Base-by-base conservation (phyloP, 2,329 filamentous ascomycete species). In the Chaetomium globosum region DNA sequence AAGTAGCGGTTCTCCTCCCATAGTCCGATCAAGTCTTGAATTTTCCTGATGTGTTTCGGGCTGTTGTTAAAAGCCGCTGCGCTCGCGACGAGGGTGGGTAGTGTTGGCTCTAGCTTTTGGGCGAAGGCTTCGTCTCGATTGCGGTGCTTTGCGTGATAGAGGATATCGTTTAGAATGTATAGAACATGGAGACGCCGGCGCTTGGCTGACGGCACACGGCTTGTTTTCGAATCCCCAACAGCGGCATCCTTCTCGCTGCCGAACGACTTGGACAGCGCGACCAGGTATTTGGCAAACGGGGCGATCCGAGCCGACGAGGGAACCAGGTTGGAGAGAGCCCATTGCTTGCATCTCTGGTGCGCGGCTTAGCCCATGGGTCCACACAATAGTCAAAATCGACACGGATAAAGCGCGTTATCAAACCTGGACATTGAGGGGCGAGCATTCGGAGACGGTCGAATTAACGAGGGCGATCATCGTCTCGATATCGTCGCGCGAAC, bases 361-460 rank as follows among this genome's bases (percentile, higher is more conserved):
- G 75, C 71, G 74, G 68, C 76, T 77, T 80, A 78, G 78, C 75
- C 59, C 68, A 71, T 71, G 71, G 69, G 60, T 69, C 60, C 69
- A 70, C 65, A 66, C 61, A 67, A 55, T 23, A 60, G 63, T 30
- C 43, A 53, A 64, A 61, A 61, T 64, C 58, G 63, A 64, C 62
- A 69, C 70, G 62, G 71, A 71, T 72, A 62, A 71, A 68, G 66
- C 78, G 77, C 77, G 67, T 70, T 70, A 75, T 82, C 89, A 92
- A 91, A 95, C 91, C 91, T 95, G 91, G 83, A 95, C 89, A 82
- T 94, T 93, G 82, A 82, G 80, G 74, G 87, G 84, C 74, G 90
- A 91, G 85, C 91, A 94, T 80, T 87, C 85, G 78, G 83, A 79
- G 74, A 91, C 79, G 72, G 85, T 84, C 75, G 83, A 80, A 76